Conservation (phyloP, 164 flowering plant species). For the grape (Vitis vinifera) region ASM3070453v1 NC_081820.1:24269501-24270000, state of each 20-base stretch:
- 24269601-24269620: conserved; percentile 17
- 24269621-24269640: conserved; percentile 18
- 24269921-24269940: too few species aligned
- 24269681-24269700: conserved; percentile 37
- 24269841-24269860: too few species aligned
- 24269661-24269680: conserved; percentile 53
- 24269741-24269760: neutral
- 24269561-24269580: conserved; percentile 20
- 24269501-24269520: conserved; percentile 76
- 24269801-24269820: neutral
- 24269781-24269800: neutral
- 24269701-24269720: neutral
- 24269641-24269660: conserved; percentile 21
- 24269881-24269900: too few species aligned
- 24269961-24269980: too few species aligned
- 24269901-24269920: too few species aligned
- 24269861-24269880: too few species aligned
- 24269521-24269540: conserved; percentile 48
- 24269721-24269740: neutral
- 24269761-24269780: neutral
- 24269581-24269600: conserved; percentile 16
- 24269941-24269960: too few species aligned
- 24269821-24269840: too few species aligned
- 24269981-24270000: too few species aligned
- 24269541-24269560: conserved; percentile 24